Evolutionary conservation across 1,284 basidiomycete species (phyloP).

Genomic region (Cryptococcus sp.): DNA sequence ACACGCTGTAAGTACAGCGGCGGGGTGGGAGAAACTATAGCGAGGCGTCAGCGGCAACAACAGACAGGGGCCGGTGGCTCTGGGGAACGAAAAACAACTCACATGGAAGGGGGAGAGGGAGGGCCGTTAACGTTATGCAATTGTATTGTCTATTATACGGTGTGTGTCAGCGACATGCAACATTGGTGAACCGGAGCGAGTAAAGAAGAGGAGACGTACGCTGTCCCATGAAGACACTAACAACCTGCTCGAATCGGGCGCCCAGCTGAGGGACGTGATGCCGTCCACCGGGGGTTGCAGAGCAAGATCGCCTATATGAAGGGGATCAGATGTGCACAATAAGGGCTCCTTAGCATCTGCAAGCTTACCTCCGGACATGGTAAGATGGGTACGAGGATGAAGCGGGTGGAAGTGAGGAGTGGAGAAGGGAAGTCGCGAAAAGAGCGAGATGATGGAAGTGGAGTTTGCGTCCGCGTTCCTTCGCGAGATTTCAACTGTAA

Average conservation of each 20-base stretch:
- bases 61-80: neutral
- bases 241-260: constrained; percentile 73
- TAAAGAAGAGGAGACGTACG: constrained; percentile 54
- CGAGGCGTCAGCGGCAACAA: too few species aligned
- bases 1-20: constrained; percentile 46
- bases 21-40: constrained; percentile 39
- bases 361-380: constrained; percentile 35
- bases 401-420: neutral
- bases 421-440: neutral
- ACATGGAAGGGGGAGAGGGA: constrained; percentile 38
- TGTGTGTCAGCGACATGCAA: constrained; percentile 14
- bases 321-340: constrained; percentile 1
- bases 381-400: constrained; percentile 1
- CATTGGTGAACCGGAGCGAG: neutral
- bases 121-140: constrained; percentile 41
- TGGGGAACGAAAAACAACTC: constrained; percentile 12
- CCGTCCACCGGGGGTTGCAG: constrained; percentile 74
- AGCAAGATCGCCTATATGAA: constrained; percentile 35
- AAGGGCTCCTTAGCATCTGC: neutral
- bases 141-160: constrained; percentile 39
- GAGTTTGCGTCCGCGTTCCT: neutral
- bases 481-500: constrained; percentile 4
- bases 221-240: constrained; percentile 85
- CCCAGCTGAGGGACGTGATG: constrained; percentile 73
- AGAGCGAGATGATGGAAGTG: neutral